These are phyloP conservation scores for Brassica rapa DNA, from an alignment of 345 rosid species.

Conservation along the genomic window DNA sequence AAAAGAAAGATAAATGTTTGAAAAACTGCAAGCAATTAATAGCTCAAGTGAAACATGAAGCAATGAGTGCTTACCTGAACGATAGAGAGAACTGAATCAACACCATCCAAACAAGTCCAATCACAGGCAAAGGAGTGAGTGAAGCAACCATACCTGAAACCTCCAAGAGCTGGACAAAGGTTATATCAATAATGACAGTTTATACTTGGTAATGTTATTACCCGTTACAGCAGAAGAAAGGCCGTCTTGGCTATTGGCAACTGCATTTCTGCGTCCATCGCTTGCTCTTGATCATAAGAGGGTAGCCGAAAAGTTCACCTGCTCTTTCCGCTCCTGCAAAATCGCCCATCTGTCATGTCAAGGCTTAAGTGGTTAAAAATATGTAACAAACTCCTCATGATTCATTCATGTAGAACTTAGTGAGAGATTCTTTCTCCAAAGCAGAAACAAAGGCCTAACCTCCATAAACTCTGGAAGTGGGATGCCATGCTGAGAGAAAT, in stretches of 20 bases:
- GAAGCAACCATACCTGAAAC: constrained; percentile 93
- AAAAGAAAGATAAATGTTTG: not conserved
- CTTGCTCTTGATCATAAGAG: constrained; percentile 93
- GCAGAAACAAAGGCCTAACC: constrained; percentile 44
- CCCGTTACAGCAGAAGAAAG: constrained; percentile 77
- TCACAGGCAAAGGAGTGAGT: constrained; percentile 85
- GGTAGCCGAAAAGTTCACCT: constrained; percentile 75
- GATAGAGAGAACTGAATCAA: constrained; percentile 90
- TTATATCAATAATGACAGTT: not conserved
- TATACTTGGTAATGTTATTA: constrained; percentile 23
- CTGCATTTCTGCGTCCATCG: constrained; percentile 98
- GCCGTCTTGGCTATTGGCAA: constrained; percentile 73
- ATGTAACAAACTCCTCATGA: not conserved
- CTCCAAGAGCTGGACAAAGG: constrained; percentile 76
- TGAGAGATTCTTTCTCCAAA: too few species aligned
- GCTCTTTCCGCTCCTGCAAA: constrained; percentile 72
- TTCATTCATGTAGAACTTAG: too few species aligned
- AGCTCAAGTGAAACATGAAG: not conserved
- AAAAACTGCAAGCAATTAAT: not conserved
- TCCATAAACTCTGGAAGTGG: constrained; percentile 93
- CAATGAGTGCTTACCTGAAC: constrained; percentile 64
- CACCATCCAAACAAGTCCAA: constrained; percentile 87
- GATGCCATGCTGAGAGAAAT: constrained; percentile 75
- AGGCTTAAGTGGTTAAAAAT: constrained; percentile 15
- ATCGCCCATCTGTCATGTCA: constrained; percentile 61